phyloP scores from a whole-genome alignment of 805 yeast species.

The Barnettozyma sp. region DNA sequence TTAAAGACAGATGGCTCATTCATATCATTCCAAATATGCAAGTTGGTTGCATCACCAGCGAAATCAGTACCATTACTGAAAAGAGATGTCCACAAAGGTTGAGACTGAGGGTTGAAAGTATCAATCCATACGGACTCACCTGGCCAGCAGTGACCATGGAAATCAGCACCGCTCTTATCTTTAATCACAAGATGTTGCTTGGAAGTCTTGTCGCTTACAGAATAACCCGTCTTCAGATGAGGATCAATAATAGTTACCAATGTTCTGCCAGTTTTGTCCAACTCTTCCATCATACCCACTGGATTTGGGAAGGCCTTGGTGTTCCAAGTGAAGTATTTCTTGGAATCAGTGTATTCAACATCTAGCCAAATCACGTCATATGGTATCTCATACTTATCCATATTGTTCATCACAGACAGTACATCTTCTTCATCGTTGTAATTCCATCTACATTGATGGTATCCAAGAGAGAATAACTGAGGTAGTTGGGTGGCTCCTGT shows the following conservation, averaged over 20 bases:
- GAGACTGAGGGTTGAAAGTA: slow-evolving; percentile 59
- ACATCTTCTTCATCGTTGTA: slow-evolving; percentile 87
- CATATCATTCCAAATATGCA: slow-evolving; percentile 96
- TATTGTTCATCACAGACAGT: slow-evolving; percentile 54
- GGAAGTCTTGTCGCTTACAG: slow-evolving; percentile 48
- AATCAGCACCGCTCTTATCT: slow-evolving; percentile 41
- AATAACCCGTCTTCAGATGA: slow-evolving; percentile 70
- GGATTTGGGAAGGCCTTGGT: slow-evolving; percentile 68
- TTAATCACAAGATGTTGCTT: slow-evolving; percentile 40
- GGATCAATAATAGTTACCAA: slow-evolving; percentile 88
- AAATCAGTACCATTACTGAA: slow-evolving; percentile 41
- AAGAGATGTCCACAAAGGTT: slow-evolving; percentile 51
- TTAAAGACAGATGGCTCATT: slow-evolving; percentile 92
- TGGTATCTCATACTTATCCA: slow-evolving; percentile 74
- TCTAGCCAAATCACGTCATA: slow-evolving; percentile 94
- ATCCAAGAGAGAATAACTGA: slow-evolving; percentile 70
- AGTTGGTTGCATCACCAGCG: slow-evolving; percentile 49
- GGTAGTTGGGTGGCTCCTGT: slow-evolving; percentile 77
- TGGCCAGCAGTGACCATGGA: slow-evolving; percentile 95
- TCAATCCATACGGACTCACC: slow-evolving; percentile 95
- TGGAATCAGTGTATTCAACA: slow-evolving; percentile 81
- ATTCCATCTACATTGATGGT: slow-evolving; percentile 98
- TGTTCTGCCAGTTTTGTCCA: slow-evolving; percentile 70
- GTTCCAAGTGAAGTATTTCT: slow-evolving; percentile 92
- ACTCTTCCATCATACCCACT: slow-evolving; percentile 50